Evolutionary conservation across 352 stramenopile species (phyloP).

Genomic region (Phytophthora capsici): DNA sequence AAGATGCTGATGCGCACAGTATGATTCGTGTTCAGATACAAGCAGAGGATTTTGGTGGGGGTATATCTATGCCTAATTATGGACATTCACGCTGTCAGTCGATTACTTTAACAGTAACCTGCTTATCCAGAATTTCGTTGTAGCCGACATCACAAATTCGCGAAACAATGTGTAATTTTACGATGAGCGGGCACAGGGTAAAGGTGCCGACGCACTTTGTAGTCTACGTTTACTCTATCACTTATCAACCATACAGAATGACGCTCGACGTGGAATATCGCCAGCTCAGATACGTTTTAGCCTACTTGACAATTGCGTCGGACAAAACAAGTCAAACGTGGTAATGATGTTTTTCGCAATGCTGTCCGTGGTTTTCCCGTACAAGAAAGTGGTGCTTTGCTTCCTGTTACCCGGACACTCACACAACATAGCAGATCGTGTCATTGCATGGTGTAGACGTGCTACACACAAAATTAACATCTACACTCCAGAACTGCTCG

Average conservation of each 20-base stretch:
- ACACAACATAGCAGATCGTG: slow-evolving; percentile 20
- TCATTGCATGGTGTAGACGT: slow-evolving; percentile 12
- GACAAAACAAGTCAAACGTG: slow-evolving; percentile 10
- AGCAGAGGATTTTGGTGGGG: slow-evolving; percentile 11
- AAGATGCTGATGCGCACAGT: no score
- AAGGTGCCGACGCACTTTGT: slow-evolving; percentile 1
- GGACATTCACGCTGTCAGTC: slow-evolving; percentile 6
- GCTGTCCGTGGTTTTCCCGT: neutral
- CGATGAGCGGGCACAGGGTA: slow-evolving; percentile 12
- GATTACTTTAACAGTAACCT: slow-evolving; percentile 21
- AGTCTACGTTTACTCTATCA: slow-evolving; percentile 4
- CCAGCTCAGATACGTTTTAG: slow-evolving; percentile 5
- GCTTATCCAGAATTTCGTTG: slow-evolving; percentile 14
- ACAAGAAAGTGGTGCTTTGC: slow-evolving; percentile 6
- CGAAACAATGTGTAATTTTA: slow-evolving; percentile 11
- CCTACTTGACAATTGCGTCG: slow-evolving; percentile 13
- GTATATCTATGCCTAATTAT: slow-evolving; percentile 16
- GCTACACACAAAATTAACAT: neutral
- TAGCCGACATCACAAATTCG: slow-evolving; percentile 4
- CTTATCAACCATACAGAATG: neutral
- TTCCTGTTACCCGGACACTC: slow-evolving; percentile 8
- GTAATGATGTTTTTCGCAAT: slow-evolving; percentile 11
- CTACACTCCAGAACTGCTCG: slow-evolving; percentile 3
- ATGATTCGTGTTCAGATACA: slow-evolving; percentile 6
- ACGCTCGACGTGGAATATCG: neutral